phyloP scores from a whole-genome alignment of 805 yeast species.

The Myxozyma mucilagina region DNA sequence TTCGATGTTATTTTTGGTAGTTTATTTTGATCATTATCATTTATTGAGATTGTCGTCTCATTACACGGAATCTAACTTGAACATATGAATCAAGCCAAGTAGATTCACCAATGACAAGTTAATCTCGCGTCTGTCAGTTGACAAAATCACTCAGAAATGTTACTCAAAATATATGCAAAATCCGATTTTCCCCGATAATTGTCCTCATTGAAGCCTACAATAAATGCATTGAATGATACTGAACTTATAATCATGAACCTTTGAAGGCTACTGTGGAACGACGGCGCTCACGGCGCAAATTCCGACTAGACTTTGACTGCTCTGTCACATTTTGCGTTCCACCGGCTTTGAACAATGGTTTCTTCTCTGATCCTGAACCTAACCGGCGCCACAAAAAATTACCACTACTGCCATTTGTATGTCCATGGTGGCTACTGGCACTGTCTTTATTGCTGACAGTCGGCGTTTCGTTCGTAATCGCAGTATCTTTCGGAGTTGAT shows the following conservation, averaged over 20 bases:
- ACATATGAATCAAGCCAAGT: too few species aligned
- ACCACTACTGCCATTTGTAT: not conserved
- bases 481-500: not conserved
- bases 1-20: too few species aligned
- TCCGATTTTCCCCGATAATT: too few species aligned
- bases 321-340: not conserved
- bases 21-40: too few species aligned
- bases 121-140: not conserved
- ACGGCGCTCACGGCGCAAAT: conserved; percentile 11
- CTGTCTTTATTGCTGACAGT: not conserved
- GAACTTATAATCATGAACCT: not conserved
- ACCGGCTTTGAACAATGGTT: not conserved
- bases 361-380: conserved; percentile 6
- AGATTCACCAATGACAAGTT: too few species aligned
- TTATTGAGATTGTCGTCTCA: too few species aligned
- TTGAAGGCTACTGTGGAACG: conserved; percentile 27
- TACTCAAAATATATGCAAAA: too few species aligned
- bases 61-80: too few species aligned
- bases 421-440: not conserved
- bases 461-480: not conserved
- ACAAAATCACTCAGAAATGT: too few species aligned
- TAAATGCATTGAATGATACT: not conserved
- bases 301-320: conserved; percentile 5
- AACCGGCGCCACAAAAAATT: conserved; percentile 4
- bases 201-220: too few species aligned